Evolutionary conservation across 202 grass and related monocot species (phyloP), one percentile per base, ranked within the genome.

Genomic region (Carex sylvatica): DNA sequence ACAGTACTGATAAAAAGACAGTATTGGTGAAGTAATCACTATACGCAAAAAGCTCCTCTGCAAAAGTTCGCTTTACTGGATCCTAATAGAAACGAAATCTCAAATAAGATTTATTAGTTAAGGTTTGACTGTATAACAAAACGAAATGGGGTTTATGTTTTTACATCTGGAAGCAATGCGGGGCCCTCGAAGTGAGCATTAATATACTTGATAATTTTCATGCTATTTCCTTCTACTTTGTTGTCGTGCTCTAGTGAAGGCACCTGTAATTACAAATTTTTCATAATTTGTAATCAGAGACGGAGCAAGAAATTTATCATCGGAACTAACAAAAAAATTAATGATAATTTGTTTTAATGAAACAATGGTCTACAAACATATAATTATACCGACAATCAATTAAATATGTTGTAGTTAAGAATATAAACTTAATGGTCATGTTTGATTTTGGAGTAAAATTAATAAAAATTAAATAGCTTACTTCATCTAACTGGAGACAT

Each of bases 191-290:
- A 94, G 66, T 89, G 84, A 59, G 49, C 72, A 49, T 97, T 79
- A 6, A 97, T 86, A 56, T 89, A 97, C 85, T 89, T 92, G 10
- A 97, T 54, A 86, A 97, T 65, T 89, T 97, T 91, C 65, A 97
- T 73, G 53, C 94, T 97, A 63, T 94, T 91, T 88, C 91, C 91
- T 88, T 89, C 89, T n/a, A 94, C 88, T 77, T 97, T 53, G 52
- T 91, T 92, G 51, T 94, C 86, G 63, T 97, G 88, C 80, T 97
- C 94, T 52, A 97, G 74, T n/a, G 94, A 81, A 73, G 94, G 94
- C 15, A 97, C 94, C 94, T 94, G 23, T 46, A 46, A 46, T 46
- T 46, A 46, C 9, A 46, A 46, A 49, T 3, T 49, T 12, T 49
- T 49, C 11, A 49, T 49, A 49, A 13, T 13, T 49, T 12, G 13